Percentiles rank a stretch among this genome's conserved stretches.
phyloP scores from a whole-genome alignment of 2,329 filamentous ascomycete genomes.

The Aspergillus ochraceus region DNA sequence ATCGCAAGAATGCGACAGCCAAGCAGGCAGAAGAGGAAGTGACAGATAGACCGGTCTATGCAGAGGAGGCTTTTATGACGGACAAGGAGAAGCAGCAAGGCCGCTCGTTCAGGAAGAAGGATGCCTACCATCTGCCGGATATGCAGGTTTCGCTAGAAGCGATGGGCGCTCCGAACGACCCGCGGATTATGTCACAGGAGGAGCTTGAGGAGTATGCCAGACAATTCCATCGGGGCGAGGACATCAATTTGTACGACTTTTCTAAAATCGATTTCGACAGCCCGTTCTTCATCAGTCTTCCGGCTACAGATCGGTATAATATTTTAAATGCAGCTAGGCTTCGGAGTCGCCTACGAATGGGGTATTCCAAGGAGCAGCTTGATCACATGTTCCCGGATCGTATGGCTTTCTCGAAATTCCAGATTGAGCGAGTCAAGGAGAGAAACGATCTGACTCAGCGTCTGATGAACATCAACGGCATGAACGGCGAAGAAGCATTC shows the following conservation, averaged over 20 bases:
- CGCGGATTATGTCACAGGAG: constrained; percentile 92
- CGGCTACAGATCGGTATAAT: constrained; percentile 89
- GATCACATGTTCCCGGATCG: constrained; percentile 96
- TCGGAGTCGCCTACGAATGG: constrained; percentile 88
- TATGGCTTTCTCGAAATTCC: constrained; percentile 95
- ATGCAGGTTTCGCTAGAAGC: constrained; percentile 73
- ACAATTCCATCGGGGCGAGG: constrained; percentile 89
- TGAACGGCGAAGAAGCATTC: constrained; percentile 74
- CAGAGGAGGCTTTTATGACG: constrained; percentile 82
- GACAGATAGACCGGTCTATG: constrained; percentile 78
- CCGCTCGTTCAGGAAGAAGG: constrained; percentile 83
- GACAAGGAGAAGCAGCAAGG: constrained; percentile 71
- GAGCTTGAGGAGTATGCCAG: constrained; percentile 91
- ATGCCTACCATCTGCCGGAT: constrained; percentile 92
- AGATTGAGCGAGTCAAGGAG: constrained; percentile 91
- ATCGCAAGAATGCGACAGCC: constrained; percentile 52
- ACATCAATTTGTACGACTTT: constrained; percentile 88
- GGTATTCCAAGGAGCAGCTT: constrained; percentile 91
- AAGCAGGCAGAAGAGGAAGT: constrained; percentile 60
- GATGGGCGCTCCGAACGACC: constrained; percentile 89
- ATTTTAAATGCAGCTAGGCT: constrained; percentile 92
- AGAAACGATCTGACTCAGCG: constrained; percentile 92
- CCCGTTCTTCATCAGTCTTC: constrained; percentile 89
- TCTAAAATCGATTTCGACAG: constrained; percentile 98
- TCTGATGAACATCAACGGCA: constrained; percentile 90